Evolutionary conservation across 495 filamentous ascomycete genomes (phyloP).

Genomic region (Penicillium arizonense): DNA sequence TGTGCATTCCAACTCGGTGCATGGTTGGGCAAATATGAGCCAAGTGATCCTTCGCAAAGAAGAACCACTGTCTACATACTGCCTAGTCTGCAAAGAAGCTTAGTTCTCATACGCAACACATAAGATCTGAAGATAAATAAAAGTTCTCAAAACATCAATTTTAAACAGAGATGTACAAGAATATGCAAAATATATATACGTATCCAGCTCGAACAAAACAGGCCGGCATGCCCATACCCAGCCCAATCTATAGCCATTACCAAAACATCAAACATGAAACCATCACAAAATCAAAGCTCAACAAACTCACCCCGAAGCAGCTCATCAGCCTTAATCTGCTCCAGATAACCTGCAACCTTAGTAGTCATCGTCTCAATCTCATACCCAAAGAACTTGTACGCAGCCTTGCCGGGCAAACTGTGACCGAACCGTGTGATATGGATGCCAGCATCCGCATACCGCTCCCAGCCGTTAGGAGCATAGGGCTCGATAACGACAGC

Average conservation of each 20-base stretch:
- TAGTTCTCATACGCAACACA: too few relatives aligned
- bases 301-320: slow-evolving; percentile 36
- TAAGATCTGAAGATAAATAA: too few relatives aligned
- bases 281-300: slow-evolving; percentile 24
- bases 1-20: too few relatives aligned
- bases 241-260: background rate
- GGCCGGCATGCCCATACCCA: background rate
- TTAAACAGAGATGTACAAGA: too few relatives aligned
- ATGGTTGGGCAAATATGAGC: too few relatives aligned
- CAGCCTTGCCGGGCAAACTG: slow-evolving; percentile 49
- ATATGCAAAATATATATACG: too few relatives aligned
- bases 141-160: too few relatives aligned
- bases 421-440: slow-evolving; percentile 48
- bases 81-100: too few relatives aligned
- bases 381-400: slow-evolving; percentile 55
- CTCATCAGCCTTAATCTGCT: slow-evolving; percentile 31
- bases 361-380: slow-evolving; percentile 40
- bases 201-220: background rate
- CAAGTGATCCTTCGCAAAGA: too few relatives aligned
- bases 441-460: slow-evolving; percentile 55
- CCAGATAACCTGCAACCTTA: slow-evolving; percentile 45
- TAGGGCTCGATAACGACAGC: slow-evolving; percentile 56
- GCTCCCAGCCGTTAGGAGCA: slow-evolving; percentile 55
- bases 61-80: too few relatives aligned
- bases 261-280: background rate